phyloP scores from a whole-genome alignment of 2,329 filamentous ascomycete genomes.

The Teratosphaeria destructans region DNA sequence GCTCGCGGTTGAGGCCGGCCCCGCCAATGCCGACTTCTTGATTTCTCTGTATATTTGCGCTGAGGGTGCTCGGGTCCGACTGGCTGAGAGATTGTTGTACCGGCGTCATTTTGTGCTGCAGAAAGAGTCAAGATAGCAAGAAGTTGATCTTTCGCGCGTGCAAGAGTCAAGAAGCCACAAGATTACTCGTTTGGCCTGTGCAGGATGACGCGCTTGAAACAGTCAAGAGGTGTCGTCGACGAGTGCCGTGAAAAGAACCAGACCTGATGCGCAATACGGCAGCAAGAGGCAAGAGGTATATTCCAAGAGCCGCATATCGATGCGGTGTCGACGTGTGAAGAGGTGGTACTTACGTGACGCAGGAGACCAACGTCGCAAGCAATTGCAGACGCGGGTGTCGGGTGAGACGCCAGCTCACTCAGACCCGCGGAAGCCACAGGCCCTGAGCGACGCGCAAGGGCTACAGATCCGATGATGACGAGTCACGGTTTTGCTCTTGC shows the following conservation, averaged over 20 bases:
- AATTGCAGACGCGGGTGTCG: neutral
- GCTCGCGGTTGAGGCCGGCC: neutral
- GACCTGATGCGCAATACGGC: neutral
- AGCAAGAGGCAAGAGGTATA: neutral
- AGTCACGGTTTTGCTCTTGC: neutral
- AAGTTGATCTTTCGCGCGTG: neutral
- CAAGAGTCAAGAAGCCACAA: neutral
- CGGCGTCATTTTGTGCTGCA: neutral
- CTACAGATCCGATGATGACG: neutral
- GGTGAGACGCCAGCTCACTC: neutral
- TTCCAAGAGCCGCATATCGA: neutral
- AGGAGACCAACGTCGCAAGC: neutral
- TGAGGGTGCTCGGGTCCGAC: neutral
- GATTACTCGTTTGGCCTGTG: neutral
- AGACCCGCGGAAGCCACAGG: neutral
- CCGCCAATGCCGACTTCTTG: neutral
- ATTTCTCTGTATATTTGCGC: neutral
- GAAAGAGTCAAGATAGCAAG: slow-evolving; percentile 1
- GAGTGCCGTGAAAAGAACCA: neutral
- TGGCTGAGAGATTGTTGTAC: too few species aligned
- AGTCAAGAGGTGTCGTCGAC: neutral
- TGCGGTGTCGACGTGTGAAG: neutral
- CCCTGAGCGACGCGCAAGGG: neutral
- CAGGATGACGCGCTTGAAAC: neutral
- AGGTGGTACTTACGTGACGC: neutral